Percentiles rank a stretch among this genome's conserved stretches.
Conservation (phyloP, 257 asterid species). For the Rhazya stricta region DNA sequence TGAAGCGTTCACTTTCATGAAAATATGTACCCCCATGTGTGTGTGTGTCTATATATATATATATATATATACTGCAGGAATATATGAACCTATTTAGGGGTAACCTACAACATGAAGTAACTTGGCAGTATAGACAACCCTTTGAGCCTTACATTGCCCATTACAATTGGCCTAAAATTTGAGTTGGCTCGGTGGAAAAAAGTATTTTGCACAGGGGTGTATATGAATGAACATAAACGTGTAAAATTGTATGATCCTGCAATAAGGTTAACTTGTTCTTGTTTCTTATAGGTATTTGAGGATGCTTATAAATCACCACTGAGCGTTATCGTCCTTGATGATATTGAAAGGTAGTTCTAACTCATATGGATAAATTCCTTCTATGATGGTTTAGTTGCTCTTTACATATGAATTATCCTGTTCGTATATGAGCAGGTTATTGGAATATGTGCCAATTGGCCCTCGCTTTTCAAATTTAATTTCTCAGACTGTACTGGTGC, state of each 20-base stretch:
- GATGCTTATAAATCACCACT: slow-evolving; percentile 96
- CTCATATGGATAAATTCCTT: slow-evolving; percentile 14
- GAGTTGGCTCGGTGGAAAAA: background rate
- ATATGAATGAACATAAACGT: background rate
- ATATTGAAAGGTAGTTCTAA: slow-evolving; percentile 78
- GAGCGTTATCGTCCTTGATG: slow-evolving; percentile 84
- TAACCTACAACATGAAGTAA: background rate
- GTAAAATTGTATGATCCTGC: background rate
- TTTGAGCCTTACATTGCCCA: background rate
- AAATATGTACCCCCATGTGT: background rate
- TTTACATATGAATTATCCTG: slow-evolving; percentile 16
- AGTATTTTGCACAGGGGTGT: background rate
- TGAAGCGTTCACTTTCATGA: background rate
- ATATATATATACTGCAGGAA: background rate
- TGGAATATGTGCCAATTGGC: slow-evolving; percentile 89
- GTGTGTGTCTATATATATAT: too few species aligned
- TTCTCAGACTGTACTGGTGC: slow-evolving; percentile 91
- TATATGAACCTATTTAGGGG: too few species aligned
- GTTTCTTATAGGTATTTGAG: slow-evolving; percentile 65
- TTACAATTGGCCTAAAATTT: background rate
- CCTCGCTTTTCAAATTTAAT: slow-evolving; percentile 93
- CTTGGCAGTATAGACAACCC: background rate
- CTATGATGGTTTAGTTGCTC: slow-evolving; percentile 10
- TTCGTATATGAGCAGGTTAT: slow-evolving; percentile 47
- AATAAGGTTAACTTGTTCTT: background rate